Conservation (phyloP, 495 filamentous ascomycete genomes). For the Tuber melanosporum region DNA sequence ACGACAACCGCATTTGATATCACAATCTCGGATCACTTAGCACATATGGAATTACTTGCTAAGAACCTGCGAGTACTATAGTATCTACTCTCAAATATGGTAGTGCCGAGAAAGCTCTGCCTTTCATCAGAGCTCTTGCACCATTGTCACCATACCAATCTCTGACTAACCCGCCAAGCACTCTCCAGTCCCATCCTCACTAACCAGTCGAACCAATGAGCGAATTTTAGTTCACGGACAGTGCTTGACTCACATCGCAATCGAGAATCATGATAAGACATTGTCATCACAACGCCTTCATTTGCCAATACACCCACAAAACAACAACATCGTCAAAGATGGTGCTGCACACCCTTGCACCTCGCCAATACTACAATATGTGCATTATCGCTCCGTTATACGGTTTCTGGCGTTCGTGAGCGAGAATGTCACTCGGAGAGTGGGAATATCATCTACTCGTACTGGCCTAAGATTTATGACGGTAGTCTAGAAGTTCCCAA, state of each 20-base stretch:
- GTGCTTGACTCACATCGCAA: not conserved
- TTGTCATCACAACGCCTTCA: not conserved
- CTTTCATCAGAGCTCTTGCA: too few relatives aligned
- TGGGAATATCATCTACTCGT: not conserved
- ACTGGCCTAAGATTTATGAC: not conserved
- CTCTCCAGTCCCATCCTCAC: not conserved
- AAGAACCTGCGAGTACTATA: too few relatives aligned
- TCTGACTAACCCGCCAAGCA: not conserved
- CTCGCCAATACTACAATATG: not conserved
- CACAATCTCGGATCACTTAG: too few relatives aligned
- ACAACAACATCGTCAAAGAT: not conserved
- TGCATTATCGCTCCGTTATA: not conserved
- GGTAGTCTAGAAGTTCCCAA: not conserved
- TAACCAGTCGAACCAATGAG: not conserved
- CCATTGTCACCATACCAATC: not conserved
- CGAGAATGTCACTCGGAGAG: not conserved
- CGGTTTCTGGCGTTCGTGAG: not conserved
- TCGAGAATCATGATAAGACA: not conserved
- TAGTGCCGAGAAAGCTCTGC: too few relatives aligned
- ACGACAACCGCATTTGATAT: not conserved
- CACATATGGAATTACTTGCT: too few relatives aligned
- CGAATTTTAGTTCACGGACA: not conserved
- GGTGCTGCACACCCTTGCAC: not conserved
- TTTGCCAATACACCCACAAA: not conserved
- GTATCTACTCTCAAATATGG: too few relatives aligned